Evolutionary conservation across 176 grass and related monocot species (phyloP), one percentile per base, ranked within the genome.

Genomic region (Cocos nucifera): DNA sequence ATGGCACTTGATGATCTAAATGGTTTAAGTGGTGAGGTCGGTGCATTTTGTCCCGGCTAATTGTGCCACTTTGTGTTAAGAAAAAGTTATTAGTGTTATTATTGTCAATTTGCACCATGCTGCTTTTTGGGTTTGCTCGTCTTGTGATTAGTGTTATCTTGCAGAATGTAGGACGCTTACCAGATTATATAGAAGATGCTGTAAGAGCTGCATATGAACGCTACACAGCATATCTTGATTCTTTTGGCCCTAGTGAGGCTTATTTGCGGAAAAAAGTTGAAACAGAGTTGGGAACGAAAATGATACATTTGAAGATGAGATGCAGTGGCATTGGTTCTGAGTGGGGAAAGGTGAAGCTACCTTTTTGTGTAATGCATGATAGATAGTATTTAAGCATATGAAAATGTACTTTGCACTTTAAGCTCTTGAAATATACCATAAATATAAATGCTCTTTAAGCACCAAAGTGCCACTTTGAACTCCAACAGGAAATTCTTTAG

Each of bases 221-320:
- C 27, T 97, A 97, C 66, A 75, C 83, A 63, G 49, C 78, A 26
- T 97, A 91, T 67, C 81, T 97, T 29, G 75, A 92, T 80, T 92
- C 93, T 12, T 97, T 91, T 73, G 73, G 79, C 7, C 83, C 78
- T 56, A 78, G 88, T 3, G 93, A 97, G 49, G 25, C 70, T 26
- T 92, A 83, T 72, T 78, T 97, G 74, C 70, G 59, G 53, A 92
- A 92, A 75, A 97, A 97, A 54, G 81, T 97, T 56, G 93, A 97
- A 78, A 82, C 76, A 73, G 93, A 97, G 66, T 66, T 97, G 62
- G 87, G 93, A 44, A 97, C 84, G 52, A 91, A 91, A 87, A 80
- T 97, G 87, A 97, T 97, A 75, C 93, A 97, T 67, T 66, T 97
- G 65, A 97, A 91, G 63, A 97, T 97, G 93, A 79, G 87, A 75